Evolutionary conservation across 2,329 filamentous ascomycete species (phyloP).

Genomic region (Cladophialophora psammophila): DNA sequence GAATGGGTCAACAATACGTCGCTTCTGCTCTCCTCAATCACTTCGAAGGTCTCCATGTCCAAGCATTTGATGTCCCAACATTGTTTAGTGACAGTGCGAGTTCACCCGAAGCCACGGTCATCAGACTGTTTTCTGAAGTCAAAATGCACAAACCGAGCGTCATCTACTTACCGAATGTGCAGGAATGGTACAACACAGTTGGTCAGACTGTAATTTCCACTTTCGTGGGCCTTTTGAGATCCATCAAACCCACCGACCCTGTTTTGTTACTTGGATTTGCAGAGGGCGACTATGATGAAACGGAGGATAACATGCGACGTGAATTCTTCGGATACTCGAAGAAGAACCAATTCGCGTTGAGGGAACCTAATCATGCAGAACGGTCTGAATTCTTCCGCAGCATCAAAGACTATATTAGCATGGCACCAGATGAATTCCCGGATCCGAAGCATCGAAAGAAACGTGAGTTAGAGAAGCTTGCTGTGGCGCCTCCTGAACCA

Average conservation of each 20-base stretch:
- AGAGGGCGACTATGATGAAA: slow-evolving; percentile 73
- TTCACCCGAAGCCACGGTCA: slow-evolving; percentile 84
- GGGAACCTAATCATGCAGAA: slow-evolving; percentile 66
- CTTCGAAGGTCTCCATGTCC: slow-evolving; percentile 91
- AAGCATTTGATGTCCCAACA: slow-evolving; percentile 90
- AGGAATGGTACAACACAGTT: slow-evolving; percentile 82
- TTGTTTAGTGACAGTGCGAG: slow-evolving; percentile 82
- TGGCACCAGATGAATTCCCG: slow-evolving; percentile 83
- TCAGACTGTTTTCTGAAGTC: slow-evolving; percentile 89
- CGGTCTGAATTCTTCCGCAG: slow-evolving; percentile 82
- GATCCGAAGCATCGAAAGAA: slow-evolving; percentile 86
- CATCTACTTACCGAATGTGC: slow-evolving; percentile 90
- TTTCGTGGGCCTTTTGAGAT: slow-evolving; percentile 81
- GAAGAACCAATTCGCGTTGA: slow-evolving; percentile 76
- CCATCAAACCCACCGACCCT: slow-evolving; percentile 87
- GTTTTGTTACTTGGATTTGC: slow-evolving; percentile 86
- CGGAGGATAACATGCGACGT: slow-evolving; percentile 70
- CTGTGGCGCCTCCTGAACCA: slow-evolving; percentile 76
- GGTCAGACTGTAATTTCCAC: slow-evolving; percentile 73
- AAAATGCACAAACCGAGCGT: slow-evolving; percentile 94
- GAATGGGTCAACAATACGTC: slow-evolving; percentile 95
- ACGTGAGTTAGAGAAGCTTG: slow-evolving; percentile 78
- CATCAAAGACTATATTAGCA: slow-evolving; percentile 78
- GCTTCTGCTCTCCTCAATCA: slow-evolving; percentile 85
- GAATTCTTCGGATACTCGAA: slow-evolving; percentile 87